Evolutionary conservation across 352 stramenopile species (phyloP), one percentile per base, ranked within the genome.

Genomic region (Phytophthora cactorum): DNA sequence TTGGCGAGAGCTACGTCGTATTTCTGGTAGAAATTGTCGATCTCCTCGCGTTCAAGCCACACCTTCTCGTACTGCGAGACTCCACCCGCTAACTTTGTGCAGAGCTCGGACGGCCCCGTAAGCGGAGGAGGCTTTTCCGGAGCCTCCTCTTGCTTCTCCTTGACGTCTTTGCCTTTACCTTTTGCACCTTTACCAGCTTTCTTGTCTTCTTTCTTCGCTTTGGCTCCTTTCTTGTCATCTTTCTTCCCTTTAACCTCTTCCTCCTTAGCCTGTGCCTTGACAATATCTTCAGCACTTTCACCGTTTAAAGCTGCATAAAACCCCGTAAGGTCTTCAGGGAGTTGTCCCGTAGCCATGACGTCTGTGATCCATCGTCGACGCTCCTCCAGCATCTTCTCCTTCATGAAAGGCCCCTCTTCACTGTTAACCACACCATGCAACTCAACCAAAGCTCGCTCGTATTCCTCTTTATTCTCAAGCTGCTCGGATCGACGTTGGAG

Each of bases 391-490:
- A 98, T 81, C 47, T 82, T 84, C 64, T 97, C 92, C 67, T 96
- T 89, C 88, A 98, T 98, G 54, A 97, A 90, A 50, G 95, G 94
- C 0, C 95, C 93, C 68, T 98, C 95, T 66, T 98, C 93, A 45
- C 81, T 66, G 1, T 68, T 68, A 1, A 95, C 87, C 12, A 88
- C 81, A 4, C 86, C 78, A 57, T 98, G 95, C 9, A 98, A 73
- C 15, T 97, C 89, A 29, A 86, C 69, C 2, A 98, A 75, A 11
- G 94, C 94, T 22, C 84, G 75, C 31, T 92, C 80, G 73, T 98
- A 99, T 51, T 90, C 91, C 44, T 98, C 91, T 63, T 91, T 90
- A 70, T 98, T 97, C 45, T 98, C 90, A 6, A 59, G 49, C 68
- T 98, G 96, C 66, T 98, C 91, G 8, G 93, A 78, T 66, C 94